Evolutionary conservation across 2,329 filamentous ascomycete genomes (phyloP), one percentile per base, ranked within the genome.

Genomic region (Mycosphaerelloides madeirae): DNA sequence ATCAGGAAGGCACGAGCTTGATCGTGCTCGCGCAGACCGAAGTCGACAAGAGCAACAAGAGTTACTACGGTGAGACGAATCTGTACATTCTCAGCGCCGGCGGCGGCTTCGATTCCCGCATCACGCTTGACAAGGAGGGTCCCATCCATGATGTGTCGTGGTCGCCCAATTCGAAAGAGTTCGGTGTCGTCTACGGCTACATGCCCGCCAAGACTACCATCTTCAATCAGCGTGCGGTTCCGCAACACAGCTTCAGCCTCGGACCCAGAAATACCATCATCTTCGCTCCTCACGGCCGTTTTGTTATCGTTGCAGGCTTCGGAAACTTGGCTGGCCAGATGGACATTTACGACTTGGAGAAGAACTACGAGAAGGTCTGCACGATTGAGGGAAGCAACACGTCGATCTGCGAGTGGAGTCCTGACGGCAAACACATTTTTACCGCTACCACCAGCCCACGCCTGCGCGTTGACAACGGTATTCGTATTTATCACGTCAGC

Each of bases 151-250:
- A 98, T 64, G 91, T 98, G 33, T 81, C 86, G n/a, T 98, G 93
- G 93, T 96, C 89, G 35, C 90, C 93, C 37, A 97, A 93, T 69
- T 94, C 89, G 58, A 94, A 89, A 72, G 91, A 97, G 68, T 98
- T 98, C 62, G 91, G 89, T 63, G 93, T 98, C 25, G 84, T 96
- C 13, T 98, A 98, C 65, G 93, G 93, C 50, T 97, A 87, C 69
- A 97, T 96, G 89, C 93, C 93, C n/a, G 87, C 93, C 44, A 97
- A 97, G 77, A 93, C 91, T 3, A 96, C 91, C 56, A 93, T 98
- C 57, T 98, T 97, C 79, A 96, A 96, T 68, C 80, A 85, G 59
- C 84, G 87, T 52, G 93, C 87, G 51, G 79, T 89, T 47, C 76
- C 85, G 15, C 85, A 84, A 46, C 87, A 96, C 69, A 87, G 78